Percentiles rank a stretch among this genome's conserved stretches.
Conservation (phyloP, 2,329 filamentous ascomycete genomes). For the Geosmithia morbida region DNA sequence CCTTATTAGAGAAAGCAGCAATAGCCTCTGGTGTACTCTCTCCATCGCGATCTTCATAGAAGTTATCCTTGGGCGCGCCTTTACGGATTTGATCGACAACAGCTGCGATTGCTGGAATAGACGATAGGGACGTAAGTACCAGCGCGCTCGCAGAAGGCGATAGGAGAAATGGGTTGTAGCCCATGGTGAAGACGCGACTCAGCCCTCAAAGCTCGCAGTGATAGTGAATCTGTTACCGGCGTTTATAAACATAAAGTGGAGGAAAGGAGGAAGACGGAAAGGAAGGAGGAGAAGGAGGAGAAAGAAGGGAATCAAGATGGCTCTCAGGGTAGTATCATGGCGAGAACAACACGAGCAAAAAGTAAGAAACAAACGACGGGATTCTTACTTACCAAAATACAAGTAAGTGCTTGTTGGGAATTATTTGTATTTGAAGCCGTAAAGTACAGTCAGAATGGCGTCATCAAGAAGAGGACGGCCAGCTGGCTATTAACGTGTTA, state of each 20-base stretch:
- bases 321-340: too few relatives aligned
- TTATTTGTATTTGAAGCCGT: not conserved
- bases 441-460: not conserved
- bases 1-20: constrained; percentile 44
- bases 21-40: constrained; percentile 49
- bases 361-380: too few relatives aligned
- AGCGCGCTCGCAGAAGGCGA: constrained; percentile 17
- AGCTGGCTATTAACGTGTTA: not conserved
- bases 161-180: constrained; percentile 5
- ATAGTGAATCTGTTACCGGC: not conserved
- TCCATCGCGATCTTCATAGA: constrained; percentile 58
- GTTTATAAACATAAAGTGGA: too few relatives aligned
- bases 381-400: not conserved
- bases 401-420: not conserved
- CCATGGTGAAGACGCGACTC: not conserved
- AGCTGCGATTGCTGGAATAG: constrained; percentile 20
- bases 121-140: constrained; percentile 17
- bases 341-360: too few relatives aligned
- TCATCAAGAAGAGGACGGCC: not conserved
- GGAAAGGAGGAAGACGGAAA: not conserved
- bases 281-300: not conserved
- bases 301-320: too few relatives aligned
- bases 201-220: too few relatives aligned
- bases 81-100: constrained; percentile 18
- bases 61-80: constrained; percentile 23